A percentile compares a stretch with the other conserved stretches of the same genome.
phyloP scores from a whole-genome alignment of 176 grass and related monocot genomes.

The Zea mays region Zm-B73-REFERENCE-NAM-5.0 NC_050097.1:114560001-114560500 shows the following conservation, averaged over 20 bases:
- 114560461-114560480: neutral
- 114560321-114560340: neutral
- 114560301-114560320: neutral
- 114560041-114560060: constrained; percentile 73
- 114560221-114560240: constrained; percentile 83
- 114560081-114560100: constrained; percentile 70
- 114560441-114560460: neutral
- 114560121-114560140: constrained; percentile 84
- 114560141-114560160: constrained; percentile 60
- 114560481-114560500: neutral
- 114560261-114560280: neutral
- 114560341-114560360: neutral
- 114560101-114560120: constrained; percentile 89
- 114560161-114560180: constrained; percentile 66
- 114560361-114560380: neutral
- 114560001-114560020: constrained; percentile 67
- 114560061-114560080: constrained; percentile 80
- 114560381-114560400: neutral
- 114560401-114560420: neutral
- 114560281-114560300: neutral
- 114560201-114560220: constrained; percentile 69
- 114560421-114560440: neutral
- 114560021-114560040: constrained; percentile 77
- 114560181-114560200: constrained; percentile 39
- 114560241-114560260: neutral